These are phyloP conservation scores for Pyrenochaeta sp. DNA, from an alignment of 2,329 filamentous ascomycete genomes.

Conservation along the genomic window DNA sequence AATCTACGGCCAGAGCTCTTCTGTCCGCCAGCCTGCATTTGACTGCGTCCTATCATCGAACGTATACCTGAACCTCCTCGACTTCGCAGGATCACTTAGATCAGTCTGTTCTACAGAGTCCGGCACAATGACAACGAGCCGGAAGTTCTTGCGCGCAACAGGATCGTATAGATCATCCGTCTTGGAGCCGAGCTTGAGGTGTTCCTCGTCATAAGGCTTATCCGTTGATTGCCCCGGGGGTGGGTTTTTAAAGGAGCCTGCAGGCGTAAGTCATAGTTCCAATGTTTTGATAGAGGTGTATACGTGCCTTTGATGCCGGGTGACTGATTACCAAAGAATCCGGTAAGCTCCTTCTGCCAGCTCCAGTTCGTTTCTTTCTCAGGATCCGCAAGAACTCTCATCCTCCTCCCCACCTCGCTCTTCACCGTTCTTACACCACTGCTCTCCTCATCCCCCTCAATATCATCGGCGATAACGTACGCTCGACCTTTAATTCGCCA, in stretches of 20 bases:
- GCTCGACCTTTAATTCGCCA: constrained; percentile 84
- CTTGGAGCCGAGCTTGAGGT: constrained; percentile 65
- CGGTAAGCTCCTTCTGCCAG: constrained; percentile 81
- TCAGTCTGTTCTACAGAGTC: constrained; percentile 79
- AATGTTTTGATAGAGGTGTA: no score
- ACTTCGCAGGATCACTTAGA: constrained; percentile 70
- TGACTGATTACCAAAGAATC: constrained; percentile 87
- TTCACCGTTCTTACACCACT: constrained; percentile 67
- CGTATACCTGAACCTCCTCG: constrained; percentile 73
- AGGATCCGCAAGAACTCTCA: constrained; percentile 64
- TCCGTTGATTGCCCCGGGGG: constrained; percentile 58
- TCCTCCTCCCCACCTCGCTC: constrained; percentile 67
- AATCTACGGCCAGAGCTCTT: constrained; percentile 51
- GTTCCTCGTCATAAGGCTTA: constrained; percentile 55
- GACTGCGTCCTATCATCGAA: constrained; percentile 56
- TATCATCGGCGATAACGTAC: constrained; percentile 77
- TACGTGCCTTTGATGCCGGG: constrained; percentile 73
- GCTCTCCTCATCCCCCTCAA: constrained; percentile 63
- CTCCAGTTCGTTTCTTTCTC: constrained; percentile 68
- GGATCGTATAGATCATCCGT: constrained; percentile 75
- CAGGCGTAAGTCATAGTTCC: neutral
- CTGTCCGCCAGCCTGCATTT: constrained; percentile 65
- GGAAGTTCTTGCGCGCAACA: constrained; percentile 77
- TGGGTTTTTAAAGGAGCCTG: constrained; percentile 70
- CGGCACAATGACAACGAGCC: constrained; percentile 86